Evolutionary conservation across 75 land plant genomes (phyloP), one percentile per base, ranked within the genome.

Genomic region (Gnetum montanum): DNA sequence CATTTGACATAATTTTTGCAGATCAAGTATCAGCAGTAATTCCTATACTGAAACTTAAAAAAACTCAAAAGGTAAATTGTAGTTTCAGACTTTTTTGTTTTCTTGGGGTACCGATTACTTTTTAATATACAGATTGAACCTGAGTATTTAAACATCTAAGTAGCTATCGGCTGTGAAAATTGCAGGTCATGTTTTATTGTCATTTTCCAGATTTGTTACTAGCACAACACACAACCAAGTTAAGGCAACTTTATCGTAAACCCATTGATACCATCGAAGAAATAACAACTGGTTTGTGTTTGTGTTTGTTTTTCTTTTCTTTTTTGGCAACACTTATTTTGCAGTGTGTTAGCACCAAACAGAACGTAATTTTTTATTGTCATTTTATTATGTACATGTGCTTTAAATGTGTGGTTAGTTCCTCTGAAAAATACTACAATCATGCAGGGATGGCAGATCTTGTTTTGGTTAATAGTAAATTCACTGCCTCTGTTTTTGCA

Each of bases 21-120:
- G 99, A 95, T 68, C 99, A 90, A 55, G 99, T 95, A 26, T 95
- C 99, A 59, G 91, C 75, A 50, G 88, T 95, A 18, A 63, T 95
- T 59, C 99, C 99, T 8, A 36, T 95, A 12, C 34, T 95, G 36
- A 95, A 79, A 62, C 31, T 82, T 15, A 86, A 74, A 54, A 74
- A 36, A 60, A 69, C 75, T 26, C 48, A 79, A 57, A 90, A 95
- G 97, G 96, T 88, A 70, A 31, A 19, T 24, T 37, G 28, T 54
- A 36, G 22, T 40, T 67, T 19, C n/a, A n/a, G n/a, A n/a, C n/a
- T n/a, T n/a, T n/a, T n/a, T n/a, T 46, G 4, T 49, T 8, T 13
- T 8, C 19, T 20, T 55, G 5, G 31, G 10, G 3, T 46, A 34
- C 16, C 18, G 26, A 43, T 64, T 27, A 53, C 31, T 15, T 36